Conservation (phyloP, 805 yeast genomes). For the Lachancea sp. region DNA sequence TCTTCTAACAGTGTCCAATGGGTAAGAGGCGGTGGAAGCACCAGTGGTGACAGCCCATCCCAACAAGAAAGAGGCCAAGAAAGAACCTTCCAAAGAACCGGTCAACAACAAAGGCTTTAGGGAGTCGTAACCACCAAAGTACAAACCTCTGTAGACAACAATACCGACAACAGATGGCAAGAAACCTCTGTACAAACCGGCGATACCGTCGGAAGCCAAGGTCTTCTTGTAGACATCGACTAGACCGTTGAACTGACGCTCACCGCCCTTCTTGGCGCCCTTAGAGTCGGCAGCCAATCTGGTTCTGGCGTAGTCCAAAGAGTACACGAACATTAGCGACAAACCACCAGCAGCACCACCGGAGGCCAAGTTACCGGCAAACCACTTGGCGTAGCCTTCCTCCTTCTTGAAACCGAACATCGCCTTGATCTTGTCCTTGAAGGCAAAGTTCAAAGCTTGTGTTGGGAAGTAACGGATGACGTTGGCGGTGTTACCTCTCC, state of each 20-base stretch:
- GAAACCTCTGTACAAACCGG: constrained; percentile 99
- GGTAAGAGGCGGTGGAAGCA: constrained; percentile 98
- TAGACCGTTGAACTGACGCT: constrained; percentile 95
- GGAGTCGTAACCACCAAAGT: constrained; percentile 97
- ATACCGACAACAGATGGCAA: constrained; percentile 97
- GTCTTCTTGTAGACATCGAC: constrained; percentile 95
- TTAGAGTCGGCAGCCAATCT: constrained; percentile 98
- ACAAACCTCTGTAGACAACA: constrained; percentile 97
- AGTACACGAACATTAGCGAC: constrained; percentile 87
- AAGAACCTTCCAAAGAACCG: constrained; percentile 91
- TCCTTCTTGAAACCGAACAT: constrained; percentile 96
- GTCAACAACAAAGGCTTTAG: constrained; percentile 89
- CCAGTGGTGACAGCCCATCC: constrained; percentile 98
- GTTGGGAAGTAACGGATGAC: constrained; percentile 99
- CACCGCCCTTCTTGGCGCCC: constrained; percentile 79
- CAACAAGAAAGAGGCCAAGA: constrained; percentile 90
- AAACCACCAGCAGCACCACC: constrained; percentile 99
- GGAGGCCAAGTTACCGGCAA: constrained; percentile 96
- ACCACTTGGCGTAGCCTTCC: constrained; percentile 88
- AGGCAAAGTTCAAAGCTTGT: constrained; percentile 96
- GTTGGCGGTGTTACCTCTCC: constrained; percentile 99
- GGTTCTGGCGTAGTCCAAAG: constrained; percentile 97
- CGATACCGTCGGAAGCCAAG: constrained; percentile 90
- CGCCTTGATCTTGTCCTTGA: constrained; percentile 94
- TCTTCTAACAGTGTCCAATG: constrained; percentile 98